Evolutionary conservation across 2,329 filamentous ascomycete species (phyloP), one percentile per base, ranked within the genome.

Genomic region (Fusarium mexicanum): DNA sequence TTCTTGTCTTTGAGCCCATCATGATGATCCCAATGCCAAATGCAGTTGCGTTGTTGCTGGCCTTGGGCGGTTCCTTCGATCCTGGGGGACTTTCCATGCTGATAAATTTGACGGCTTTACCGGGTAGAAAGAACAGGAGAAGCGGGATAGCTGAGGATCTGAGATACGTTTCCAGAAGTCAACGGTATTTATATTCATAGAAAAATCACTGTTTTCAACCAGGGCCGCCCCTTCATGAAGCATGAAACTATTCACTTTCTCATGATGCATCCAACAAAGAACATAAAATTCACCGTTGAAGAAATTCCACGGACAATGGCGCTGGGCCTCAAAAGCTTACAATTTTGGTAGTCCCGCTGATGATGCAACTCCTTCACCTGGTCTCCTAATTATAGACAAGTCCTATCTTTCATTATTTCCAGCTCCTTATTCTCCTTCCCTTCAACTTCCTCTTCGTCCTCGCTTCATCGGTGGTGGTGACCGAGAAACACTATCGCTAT

Each of bases 401-500:
- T 61, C 38, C 53, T 26, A 43, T 64, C 62, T 64, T 68, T 58
- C 66, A 71, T 67, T 58, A 66, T 50, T 47, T 64, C 64, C 47
- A 31, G 54, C 31, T 67, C 53, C 33, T 17, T 40, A 33, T 60
- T 31, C 37, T 44, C 50, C 24, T 24, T 9, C 59, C 51, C 47
- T 48, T 78, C 66, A 79, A 59, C 73, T 78, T 38, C 74, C 76
- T n/a, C 76, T 77, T 48, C 80, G 74, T 46, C 79, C 80, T 44
- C 79, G 79, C 65, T 81, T 81, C 73, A 79, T 68, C 16, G 80
- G 80, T 14, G 80, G 79, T 41, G 80, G 80, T 33, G 80, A 81
- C 53, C 77, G 68, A 26, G 80, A 81, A 29, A 78, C 67, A 61
- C 80, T 81, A 48, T 80, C 78, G 53, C 79, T 81, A 60, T 80